Percentiles rank a stretch among this genome's conserved stretches.
Evolutionary conservation across 2,329 filamentous ascomycete species (phyloP).

Genomic region (Aspergillus fischeri): DNA sequence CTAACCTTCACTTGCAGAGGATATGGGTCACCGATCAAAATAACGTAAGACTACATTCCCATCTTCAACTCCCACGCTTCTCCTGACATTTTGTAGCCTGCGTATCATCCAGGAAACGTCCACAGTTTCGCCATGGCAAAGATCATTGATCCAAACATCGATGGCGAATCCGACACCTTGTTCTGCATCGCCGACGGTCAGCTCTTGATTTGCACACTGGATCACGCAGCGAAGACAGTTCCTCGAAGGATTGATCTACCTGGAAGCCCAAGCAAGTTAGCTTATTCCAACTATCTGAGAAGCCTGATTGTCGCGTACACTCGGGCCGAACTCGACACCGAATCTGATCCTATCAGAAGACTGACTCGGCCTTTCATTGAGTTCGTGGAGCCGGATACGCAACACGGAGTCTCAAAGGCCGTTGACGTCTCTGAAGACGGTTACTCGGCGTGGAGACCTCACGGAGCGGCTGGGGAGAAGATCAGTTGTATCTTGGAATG

Average conservation of each 20-base stretch:
- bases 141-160: conserved; percentile 14
- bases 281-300: conserved; percentile 44
- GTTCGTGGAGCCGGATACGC: conserved; percentile 37
- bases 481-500: conserved; percentile 42
- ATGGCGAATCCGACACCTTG: conserved; percentile 39
- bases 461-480: conserved; percentile 36
- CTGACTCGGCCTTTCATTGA: conserved; percentile 33
- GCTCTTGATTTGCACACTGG: conserved; percentile 47
- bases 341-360: conserved; percentile 26
- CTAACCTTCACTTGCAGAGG: conserved; percentile 28
- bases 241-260: conserved; percentile 38
- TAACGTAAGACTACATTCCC: conserved; percentile 27
- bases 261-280: conserved; percentile 40
- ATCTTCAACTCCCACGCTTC: conserved; percentile 1
- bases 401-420: conserved; percentile 16
- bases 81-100: conserved; percentile 28
- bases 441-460: conserved; percentile 22
- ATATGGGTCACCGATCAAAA: conserved; percentile 43
- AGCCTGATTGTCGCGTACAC: conserved; percentile 49
- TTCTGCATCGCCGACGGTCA: conserved; percentile 47
- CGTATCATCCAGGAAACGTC: conserved; percentile 34
- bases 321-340: conserved; percentile 22
- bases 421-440: conserved; percentile 6
- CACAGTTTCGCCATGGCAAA: conserved; percentile 35
- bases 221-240: conserved; percentile 38